These are phyloP conservation scores for Limonium bicolor DNA, from an alignment of 148 eudicot species.

Conservation along the genomic window DNA sequence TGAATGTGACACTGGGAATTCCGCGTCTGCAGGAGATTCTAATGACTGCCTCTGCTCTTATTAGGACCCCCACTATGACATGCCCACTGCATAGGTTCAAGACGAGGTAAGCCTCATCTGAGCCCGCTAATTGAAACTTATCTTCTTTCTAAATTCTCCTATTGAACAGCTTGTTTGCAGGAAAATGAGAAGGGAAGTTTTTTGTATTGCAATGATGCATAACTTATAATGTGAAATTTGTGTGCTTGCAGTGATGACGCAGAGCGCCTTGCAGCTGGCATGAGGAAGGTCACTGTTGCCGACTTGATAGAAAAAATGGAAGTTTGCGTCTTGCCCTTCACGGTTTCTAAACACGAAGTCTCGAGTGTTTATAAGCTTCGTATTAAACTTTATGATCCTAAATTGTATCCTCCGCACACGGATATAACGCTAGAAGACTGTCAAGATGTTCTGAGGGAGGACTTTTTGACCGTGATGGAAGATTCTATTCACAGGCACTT, in stretches of 20 bases:
- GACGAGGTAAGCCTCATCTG: constrained; percentile 53
- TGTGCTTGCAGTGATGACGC: constrained; percentile 59
- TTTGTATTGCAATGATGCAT: neutral
- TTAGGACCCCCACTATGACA: constrained; percentile 93
- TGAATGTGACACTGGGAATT: constrained; percentile 97
- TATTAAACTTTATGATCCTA: constrained; percentile 45
- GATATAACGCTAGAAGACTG: constrained; percentile 42
- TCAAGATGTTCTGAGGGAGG: constrained; percentile 23
- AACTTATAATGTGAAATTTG: neutral
- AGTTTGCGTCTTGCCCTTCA: constrained; percentile 38
- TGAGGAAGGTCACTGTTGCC: constrained; percentile 64
- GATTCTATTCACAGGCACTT: constrained; percentile 63
- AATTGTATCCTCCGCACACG: constrained; percentile 27
- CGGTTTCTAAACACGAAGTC: constrained; percentile 12
- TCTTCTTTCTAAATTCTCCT: too few species aligned
- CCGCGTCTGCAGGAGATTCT: constrained; percentile 97
- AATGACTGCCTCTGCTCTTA: constrained; percentile 70
- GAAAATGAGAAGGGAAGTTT: too few species aligned
- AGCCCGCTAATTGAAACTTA: too few species aligned
- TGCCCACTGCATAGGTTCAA: constrained; percentile 54
- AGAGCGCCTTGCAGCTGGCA: constrained; percentile 38
- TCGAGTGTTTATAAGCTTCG: constrained; percentile 56
- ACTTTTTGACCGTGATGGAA: constrained; percentile 39
- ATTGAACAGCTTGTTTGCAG: too few species aligned
- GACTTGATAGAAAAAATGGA: constrained; percentile 68